phyloP scores from a whole-genome alignment of 2,329 filamentous ascomycete species.

The Sordariomycetes sp. region DNA sequence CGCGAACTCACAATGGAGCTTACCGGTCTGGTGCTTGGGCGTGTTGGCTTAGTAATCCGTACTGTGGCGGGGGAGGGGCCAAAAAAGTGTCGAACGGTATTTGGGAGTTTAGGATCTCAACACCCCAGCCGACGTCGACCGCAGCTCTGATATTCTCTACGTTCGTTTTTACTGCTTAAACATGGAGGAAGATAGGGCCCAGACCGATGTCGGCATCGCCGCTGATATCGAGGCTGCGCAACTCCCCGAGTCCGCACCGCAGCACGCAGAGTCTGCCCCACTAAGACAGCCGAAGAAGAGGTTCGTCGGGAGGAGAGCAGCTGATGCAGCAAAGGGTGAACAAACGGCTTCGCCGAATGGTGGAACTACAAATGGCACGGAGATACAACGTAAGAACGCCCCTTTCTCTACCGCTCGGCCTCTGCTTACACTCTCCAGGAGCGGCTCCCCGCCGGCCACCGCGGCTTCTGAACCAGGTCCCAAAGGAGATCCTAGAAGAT shows the following conservation, averaged over 20 bases:
- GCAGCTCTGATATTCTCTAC: not conserved
- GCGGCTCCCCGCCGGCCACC: slow-evolving; percentile 57
- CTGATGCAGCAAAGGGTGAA: slow-evolving; percentile 34
- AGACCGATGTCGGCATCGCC: slow-evolving; percentile 60
- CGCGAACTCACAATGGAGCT: not conserved
- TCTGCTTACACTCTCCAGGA: slow-evolving; percentile 13
- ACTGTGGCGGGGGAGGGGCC: not conserved
- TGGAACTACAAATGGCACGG: slow-evolving; percentile 20
- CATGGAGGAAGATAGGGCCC: slow-evolving; percentile 70
- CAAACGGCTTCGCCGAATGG: not conserved
- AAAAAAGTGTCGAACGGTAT: not conserved
- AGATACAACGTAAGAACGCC: slow-evolving; percentile 37
- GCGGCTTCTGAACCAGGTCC: slow-evolving; percentile 83
- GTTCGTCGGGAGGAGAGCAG: slow-evolving; percentile 76
- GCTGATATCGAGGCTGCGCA: slow-evolving; percentile 45
- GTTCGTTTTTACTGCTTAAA: not conserved
- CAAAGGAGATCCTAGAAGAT: slow-evolving; percentile 76
- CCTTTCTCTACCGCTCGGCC: not conserved
- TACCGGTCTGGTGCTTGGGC: not conserved
- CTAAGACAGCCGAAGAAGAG: slow-evolving; percentile 75
- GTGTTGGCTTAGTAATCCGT: not conserved
- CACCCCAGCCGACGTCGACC: not conserved
- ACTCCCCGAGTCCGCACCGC: not conserved
- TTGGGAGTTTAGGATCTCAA: not conserved
- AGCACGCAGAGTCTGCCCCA: slow-evolving; percentile 14